These are phyloP conservation scores for Adiantum capillusveneris DNA, from an alignment of 75 land plant genomes.

Conservation along the genomic window DNA sequence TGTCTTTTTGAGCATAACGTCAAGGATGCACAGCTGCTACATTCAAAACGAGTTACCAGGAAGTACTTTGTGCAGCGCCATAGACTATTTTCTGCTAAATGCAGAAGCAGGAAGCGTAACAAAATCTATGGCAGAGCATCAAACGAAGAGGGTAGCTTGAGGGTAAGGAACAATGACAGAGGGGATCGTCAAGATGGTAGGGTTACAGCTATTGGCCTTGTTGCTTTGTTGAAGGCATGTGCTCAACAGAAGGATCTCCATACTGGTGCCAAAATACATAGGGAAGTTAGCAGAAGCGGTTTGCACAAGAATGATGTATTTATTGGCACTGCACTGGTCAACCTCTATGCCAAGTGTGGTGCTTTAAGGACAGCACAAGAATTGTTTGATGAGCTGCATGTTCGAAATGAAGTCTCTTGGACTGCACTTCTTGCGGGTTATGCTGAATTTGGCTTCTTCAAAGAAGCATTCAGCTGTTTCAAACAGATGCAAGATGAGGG, in stretches of 20 bases:
- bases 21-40: too few species aligned
- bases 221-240: neutral
- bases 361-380: slow-evolving; percentile 18
- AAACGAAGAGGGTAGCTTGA: too few species aligned
- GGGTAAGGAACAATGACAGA: too few species aligned
- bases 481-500: slow-evolving; percentile 32
- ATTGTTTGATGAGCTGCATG: slow-evolving; percentile 39
- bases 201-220: neutral
- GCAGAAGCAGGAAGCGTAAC: too few species aligned
- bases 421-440: slow-evolving; percentile 44
- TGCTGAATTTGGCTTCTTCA: slow-evolving; percentile 13
- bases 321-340: slow-evolving; percentile 23
- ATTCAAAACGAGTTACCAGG: too few species aligned
- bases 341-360: slow-evolving; percentile 32
- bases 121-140: too few species aligned
- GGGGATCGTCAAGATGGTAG: too few species aligned
- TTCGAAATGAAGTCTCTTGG: slow-evolving; percentile 54
- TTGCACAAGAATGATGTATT: neutral
- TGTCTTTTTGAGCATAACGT: too few species aligned
- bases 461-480: slow-evolving; percentile 24
- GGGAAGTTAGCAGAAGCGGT: neutral
- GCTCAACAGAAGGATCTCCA: neutral
- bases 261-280: neutral
- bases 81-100: too few species aligned
- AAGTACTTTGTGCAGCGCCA: too few species aligned